Base-by-base conservation (phyloP, 495 filamentous ascomycete species). In the Bryoglossum gracile region DNA sequence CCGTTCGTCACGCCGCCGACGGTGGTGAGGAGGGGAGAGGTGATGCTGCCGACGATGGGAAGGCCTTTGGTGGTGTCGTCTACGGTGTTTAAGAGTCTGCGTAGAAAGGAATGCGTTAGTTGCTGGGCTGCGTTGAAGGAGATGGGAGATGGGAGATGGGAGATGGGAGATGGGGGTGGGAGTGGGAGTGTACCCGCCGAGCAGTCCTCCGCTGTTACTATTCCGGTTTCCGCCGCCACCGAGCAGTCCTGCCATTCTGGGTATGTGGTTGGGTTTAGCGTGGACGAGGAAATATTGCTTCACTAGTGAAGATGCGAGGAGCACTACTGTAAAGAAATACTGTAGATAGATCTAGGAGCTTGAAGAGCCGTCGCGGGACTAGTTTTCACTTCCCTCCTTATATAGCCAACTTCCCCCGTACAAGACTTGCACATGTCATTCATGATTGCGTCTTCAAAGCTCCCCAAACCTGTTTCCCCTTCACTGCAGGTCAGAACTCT, bases 41-140 rank as follows among this genome's bases (percentile, higher is more conserved):
- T 55, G 25, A 55, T 28, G 9, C 42, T 34, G 19, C 52, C 52
- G 25, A 55, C 46, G 33, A 55, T 50, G 8, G 52, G 52, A 21
- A 55, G 46, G 9, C 26, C 52, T 42, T 55, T 55, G 1, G 52
- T 55, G 16, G 52, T 55, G n/a, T 55, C 40, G 22, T 55, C 52
- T 8, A 55, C 52, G 6, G 52, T 55, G 21, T 40, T 45, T 26
- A 55, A 19, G 19, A 55, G 46, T 35, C 49, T 51, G 49, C 11
- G n/a, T n/a, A n/a, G n/a, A n/a, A n/a, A 10, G 21, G 25, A 1
- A 11, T 40, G 1, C 24, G 37, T 41, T 21, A 33, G 33, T 26
- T 49, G n/a, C n/a, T 11, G 14, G 13, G 18, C 22, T 34, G 23
- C 18, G 16, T 10, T 3, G 25, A 14, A 16, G 17, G 17, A 46